Evolutionary conservation across 176 grass and related monocot genomes (phyloP).

Genomic region (Oryza glumipatula): DNA sequence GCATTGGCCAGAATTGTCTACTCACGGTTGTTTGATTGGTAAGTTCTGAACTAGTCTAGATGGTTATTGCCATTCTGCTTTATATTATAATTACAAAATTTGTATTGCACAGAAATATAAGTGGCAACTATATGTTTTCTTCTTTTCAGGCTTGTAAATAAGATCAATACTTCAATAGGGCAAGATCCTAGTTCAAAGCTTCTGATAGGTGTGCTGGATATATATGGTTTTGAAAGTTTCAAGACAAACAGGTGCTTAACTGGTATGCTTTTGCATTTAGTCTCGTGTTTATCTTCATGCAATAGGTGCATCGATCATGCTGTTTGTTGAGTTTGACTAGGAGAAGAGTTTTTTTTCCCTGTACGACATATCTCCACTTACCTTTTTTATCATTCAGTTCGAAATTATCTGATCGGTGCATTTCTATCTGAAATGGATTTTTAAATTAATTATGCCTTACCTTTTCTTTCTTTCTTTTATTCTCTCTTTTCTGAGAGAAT

Average conservation of each 20-base stretch:
- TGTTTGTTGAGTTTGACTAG: constrained; percentile 16
- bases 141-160: constrained; percentile 86
- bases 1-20: constrained; percentile 94
- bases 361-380: background rate
- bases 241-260: constrained; percentile 99
- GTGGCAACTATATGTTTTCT: constrained; percentile 22
- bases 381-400: background rate
- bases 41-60: constrained; percentile 43
- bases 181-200: constrained; percentile 92
- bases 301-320: background rate
- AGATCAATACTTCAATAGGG: constrained; percentile 94
- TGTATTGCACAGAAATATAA: background rate
- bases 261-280: constrained; percentile 79
- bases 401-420: background rate
- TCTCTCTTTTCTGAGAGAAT: background rate
- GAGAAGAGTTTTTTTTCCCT: background rate
- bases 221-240: constrained; percentile 99
- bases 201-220: constrained; percentile 96
- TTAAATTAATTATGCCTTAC: constrained; percentile 1
- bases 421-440: constrained; percentile 3
- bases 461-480: no score
- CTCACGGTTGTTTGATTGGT: constrained; percentile 96
- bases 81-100: background rate
- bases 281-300: constrained; percentile 40
- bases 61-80: constrained; percentile 24